Evolutionary conservation across 2,329 filamentous ascomycete species (phyloP).

Genomic region (Fusarium concolor): DNA sequence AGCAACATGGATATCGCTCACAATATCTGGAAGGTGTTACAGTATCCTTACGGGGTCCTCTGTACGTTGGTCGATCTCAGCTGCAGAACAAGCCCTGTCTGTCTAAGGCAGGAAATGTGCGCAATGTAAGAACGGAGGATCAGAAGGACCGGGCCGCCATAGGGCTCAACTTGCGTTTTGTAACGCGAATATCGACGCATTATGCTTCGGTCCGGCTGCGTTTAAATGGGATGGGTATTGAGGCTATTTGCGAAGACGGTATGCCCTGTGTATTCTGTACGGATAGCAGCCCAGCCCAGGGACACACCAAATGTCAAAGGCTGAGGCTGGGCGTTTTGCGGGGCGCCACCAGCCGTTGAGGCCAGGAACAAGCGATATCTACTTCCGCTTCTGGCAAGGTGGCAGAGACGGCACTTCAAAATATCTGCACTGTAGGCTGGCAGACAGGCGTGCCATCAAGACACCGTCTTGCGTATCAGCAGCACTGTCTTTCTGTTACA

Average conservation of each 20-base stretch:
- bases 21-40: neutral
- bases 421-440: slow-evolving; percentile 25
- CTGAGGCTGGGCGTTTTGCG: slow-evolving; percentile 21
- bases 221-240: slow-evolving; percentile 7
- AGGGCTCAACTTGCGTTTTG: slow-evolving; percentile 16
- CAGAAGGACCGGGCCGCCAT: slow-evolving; percentile 33
- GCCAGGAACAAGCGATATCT: slow-evolving; percentile 32
- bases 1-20: neutral
- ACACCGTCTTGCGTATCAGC: neutral
- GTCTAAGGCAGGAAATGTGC: neutral
- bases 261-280: too few relatives aligned
- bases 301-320: neutral
- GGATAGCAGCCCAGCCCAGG: too few relatives aligned
- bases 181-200: neutral
- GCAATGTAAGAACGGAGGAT: slow-evolving; percentile 15
- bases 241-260: slow-evolving; percentile 23
- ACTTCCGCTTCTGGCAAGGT: slow-evolving; percentile 21
- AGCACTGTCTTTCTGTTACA: slow-evolving; percentile 42
- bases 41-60: neutral
- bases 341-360: slow-evolving; percentile 31
- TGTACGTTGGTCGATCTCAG: neutral
- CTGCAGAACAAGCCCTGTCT: neutral
- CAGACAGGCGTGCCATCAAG: slow-evolving; percentile 5
- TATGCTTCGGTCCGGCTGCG: slow-evolving; percentile 5
- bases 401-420: neutral